Conservation (phyloP, 169 alveolate species). For the Babesia divergens region DNA sequence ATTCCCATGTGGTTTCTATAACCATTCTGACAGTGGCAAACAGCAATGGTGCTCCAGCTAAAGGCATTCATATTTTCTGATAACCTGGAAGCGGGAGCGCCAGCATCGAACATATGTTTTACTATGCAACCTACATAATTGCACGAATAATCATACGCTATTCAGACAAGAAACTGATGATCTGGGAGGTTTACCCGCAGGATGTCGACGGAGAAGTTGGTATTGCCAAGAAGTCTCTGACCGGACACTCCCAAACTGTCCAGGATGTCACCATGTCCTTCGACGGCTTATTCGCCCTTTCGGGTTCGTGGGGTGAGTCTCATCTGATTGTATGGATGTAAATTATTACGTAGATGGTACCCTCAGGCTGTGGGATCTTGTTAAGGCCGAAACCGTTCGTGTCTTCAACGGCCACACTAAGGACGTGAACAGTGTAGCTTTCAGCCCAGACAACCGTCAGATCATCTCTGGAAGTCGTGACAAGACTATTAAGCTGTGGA, state of each 20-base stretch:
- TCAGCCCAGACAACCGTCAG: slow-evolving; percentile 97
- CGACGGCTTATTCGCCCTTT: slow-evolving; percentile 90
- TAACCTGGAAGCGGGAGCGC: too few relatives aligned
- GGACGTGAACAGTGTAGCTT: slow-evolving; percentile 94
- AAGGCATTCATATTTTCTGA: too few relatives aligned
- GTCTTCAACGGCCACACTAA: slow-evolving; percentile 90
- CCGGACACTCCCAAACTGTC: slow-evolving; percentile 91
- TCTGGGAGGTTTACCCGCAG: slow-evolving; percentile 79
- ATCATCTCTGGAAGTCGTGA: slow-evolving; percentile 98
- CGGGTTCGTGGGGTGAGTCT: slow-evolving; percentile 90
- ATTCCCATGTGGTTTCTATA: slow-evolving; percentile 26
- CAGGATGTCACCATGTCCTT: slow-evolving; percentile 90
- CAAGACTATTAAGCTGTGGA: slow-evolving; percentile 95
- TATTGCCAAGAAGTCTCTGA: slow-evolving; percentile 77
- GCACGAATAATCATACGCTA: too few relatives aligned
- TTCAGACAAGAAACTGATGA: slow-evolving; percentile 77
- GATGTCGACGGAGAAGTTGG: slow-evolving; percentile 80
- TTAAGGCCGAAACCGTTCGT: slow-evolving; percentile 87
- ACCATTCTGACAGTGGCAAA: not conserved
- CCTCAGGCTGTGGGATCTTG: slow-evolving; percentile 91
- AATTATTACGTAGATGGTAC: slow-evolving; percentile 74
- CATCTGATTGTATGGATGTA: not conserved
- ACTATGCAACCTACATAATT: too few relatives aligned
- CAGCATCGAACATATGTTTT: not conserved
- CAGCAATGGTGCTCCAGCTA: not conserved